Base-by-base conservation (phyloP, 352 stramenopile genomes). In the Globisporangium sylvaticum region DNA sequence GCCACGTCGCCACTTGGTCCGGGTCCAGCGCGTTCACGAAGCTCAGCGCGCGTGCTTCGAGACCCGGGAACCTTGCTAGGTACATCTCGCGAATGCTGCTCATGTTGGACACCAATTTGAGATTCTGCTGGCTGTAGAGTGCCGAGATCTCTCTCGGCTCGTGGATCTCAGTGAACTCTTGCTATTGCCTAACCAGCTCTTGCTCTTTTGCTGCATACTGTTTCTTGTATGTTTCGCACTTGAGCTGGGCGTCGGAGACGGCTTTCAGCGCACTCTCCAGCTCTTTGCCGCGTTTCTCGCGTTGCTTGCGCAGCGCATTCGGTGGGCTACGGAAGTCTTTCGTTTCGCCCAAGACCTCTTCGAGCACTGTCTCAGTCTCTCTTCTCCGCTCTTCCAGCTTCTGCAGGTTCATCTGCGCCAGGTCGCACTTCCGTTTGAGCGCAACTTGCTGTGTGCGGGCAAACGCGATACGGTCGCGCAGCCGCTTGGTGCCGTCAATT, bases 301-400 rank as follows among this genome's bases (percentile, higher is more conserved):
- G 74, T 50, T 73, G 76, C 12, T 72, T 69, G 0, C 77, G 70
- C 29, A 92, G 59, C 18, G 78, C 82, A 58, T 79, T 79, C 6
- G 84, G 84, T 8, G 81, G 81, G 57, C 88, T 76, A 0, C 83
- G 79, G 37, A 92, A 92, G n/a, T 90, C 84, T 48, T 68, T 64
- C 1, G 74, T 75, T 54, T 92, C 84, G 20, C 69, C 62, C 31
- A 88, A 50, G 1, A 84, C 64, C 5, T 76, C 68, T 27, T 89
- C 73, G 8, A 92, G 72, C 0, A 59, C 59, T 18, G 67, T 56
- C 18, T 76, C 68, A 10, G 62, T 58, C 5, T 80, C 65, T 61
- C 31, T 69, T 59, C 12, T 32, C 10, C 39, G 53, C 34, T 29
- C 14, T 46, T 78, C 58, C 5, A 68, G 75, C 20, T 65, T 60